Evolutionary conservation across 1,284 basidiomycete species (phyloP).

Genomic region (Moesziomyces aphidis): DNA sequence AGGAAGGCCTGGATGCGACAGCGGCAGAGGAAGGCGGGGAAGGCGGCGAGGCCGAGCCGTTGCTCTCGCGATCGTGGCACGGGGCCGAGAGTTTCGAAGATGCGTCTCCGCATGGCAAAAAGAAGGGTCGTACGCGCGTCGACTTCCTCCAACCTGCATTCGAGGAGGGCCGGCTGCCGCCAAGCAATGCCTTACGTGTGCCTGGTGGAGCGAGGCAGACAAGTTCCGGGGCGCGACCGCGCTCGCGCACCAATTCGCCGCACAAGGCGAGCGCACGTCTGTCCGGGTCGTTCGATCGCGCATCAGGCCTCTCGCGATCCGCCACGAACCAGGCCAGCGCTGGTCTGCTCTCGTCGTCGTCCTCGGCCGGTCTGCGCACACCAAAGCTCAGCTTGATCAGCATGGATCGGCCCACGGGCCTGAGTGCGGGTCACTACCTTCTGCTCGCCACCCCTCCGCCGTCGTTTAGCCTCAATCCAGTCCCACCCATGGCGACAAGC

Average conservation of each 20-base stretch:
- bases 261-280: conserved; percentile 11
- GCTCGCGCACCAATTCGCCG: conserved; percentile 43
- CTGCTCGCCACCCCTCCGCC: conserved; percentile 39
- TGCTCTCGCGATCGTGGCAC: conserved; percentile 25
- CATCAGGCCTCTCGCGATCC: conserved; percentile 18
- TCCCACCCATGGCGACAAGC: neutral
- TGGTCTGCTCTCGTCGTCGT: conserved; percentile 10
- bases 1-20: conserved; percentile 1
- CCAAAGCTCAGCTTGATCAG: conserved; percentile 36
- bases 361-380: conserved; percentile 16
- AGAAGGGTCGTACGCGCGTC: conserved; percentile 10
- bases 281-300: conserved; percentile 33
- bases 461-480: conserved; percentile 17
- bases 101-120: neutral
- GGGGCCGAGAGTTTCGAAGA: conserved; percentile 5
- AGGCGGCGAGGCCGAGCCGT: conserved; percentile 8
- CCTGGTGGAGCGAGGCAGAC: conserved; percentile 6
- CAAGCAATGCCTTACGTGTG: conserved; percentile 28
- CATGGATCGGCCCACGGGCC: conserved; percentile 37
- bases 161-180: neutral
- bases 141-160: conserved; percentile 18
- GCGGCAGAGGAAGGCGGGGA: conserved; percentile 1
- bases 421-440: conserved; percentile 44
- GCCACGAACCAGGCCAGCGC: conserved; percentile 15
- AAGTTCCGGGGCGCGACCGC: conserved; percentile 9